These are phyloP conservation scores for Colletotrichum sp. DNA, from an alignment of 2,329 filamentous ascomycete species.

Conservation along the genomic window DNA sequence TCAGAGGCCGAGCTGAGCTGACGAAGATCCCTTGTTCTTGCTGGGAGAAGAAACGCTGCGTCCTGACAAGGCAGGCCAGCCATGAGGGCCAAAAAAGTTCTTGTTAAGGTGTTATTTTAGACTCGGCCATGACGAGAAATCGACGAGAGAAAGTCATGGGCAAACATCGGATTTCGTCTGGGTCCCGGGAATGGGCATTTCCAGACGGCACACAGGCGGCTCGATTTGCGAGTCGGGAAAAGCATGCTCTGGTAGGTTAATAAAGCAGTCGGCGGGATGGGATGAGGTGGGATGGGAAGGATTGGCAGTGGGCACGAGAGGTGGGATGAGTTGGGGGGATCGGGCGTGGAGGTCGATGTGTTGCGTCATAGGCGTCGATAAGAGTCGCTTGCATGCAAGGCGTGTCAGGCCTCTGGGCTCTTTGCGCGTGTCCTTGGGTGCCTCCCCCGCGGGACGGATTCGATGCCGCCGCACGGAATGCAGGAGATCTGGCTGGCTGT, in stretches of 20 bases:
- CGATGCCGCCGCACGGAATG: background rate
- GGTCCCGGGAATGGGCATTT: background rate
- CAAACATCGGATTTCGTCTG: background rate
- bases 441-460: slow-evolving; percentile 3
- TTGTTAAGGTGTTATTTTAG: background rate
- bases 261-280: background rate
- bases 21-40: background rate
- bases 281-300: background rate
- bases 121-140: background rate
- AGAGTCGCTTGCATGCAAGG: slow-evolving; percentile 18
- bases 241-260: background rate
- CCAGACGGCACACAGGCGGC: background rate
- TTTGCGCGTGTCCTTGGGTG: background rate
- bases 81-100: background rate
- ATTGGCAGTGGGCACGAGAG: background rate
- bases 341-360: background rate
- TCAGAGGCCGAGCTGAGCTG: background rate
- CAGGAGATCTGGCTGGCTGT: background rate
- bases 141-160: background rate
- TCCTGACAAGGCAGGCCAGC: background rate
- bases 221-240: background rate
- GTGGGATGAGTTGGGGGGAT: slow-evolving; percentile 9
- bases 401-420: background rate
- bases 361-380: slow-evolving; percentile 21
- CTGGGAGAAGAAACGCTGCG: background rate